Base-by-base conservation (phyloP, 1,284 basidiomycete species). In the Ganoderma sinense region DNA sequence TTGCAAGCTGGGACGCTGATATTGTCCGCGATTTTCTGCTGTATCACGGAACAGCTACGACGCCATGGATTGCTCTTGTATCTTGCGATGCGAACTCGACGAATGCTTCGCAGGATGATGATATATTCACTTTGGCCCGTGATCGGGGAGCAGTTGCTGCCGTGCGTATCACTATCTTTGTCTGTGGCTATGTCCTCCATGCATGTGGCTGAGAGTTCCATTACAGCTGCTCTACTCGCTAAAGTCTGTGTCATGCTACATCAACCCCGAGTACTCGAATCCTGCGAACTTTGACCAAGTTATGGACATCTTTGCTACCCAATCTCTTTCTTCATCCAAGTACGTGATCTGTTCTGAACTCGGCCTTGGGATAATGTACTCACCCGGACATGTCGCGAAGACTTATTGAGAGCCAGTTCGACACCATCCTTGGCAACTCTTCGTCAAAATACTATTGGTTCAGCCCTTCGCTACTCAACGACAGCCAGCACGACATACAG, bases 1-100 rank as follows among this genome's bases (percentile, higher is more conserved):
- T n/a, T 36, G 56, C 39, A 13, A 13, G 14, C 16, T 41, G 14
- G n/a, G n/a, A 23, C 23, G 18, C 14, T 59, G 61, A 29, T 64
- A 13, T 51, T 53, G 18, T 11, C 23, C 26, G 18, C 41, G 41
- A 41, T 14, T 29, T 51, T 23, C 20, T n/a, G 3, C 36, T 40
- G 26, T 29, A 39, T 23, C 53, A 45, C 61, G 40, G 23, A 41
- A 45, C 55, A 94, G 92, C 88, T 36, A 86, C 82, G 1, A 94
- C 95, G 0, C 95, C 95, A 8, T 97, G 95, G 94, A 94, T 97
- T 72, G 95, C 96, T 5, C 87, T 96, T 75, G 88, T 97, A 60
- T 88, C 89, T 14, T 97, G 95, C 79, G 95, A 96, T 77, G 77
- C 78, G 65, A 95, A 96, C 78, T 87, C 90, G 31, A 94, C 93